Evolutionary conservation across 2,329 filamentous ascomycete species (phyloP).

Genomic region (Pestalotiopsis sp.): DNA sequence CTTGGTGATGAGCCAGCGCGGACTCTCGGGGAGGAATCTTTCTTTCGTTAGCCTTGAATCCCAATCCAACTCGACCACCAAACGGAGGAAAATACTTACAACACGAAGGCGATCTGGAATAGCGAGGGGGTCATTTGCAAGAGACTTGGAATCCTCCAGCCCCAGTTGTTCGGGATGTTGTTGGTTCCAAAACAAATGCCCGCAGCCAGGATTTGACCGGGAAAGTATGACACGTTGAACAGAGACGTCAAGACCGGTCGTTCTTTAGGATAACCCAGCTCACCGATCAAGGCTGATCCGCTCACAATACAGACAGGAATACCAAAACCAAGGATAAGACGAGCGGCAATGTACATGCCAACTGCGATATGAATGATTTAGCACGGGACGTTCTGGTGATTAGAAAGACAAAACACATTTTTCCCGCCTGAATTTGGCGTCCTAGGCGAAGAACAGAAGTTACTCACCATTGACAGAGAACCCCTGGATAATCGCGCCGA

Average conservation of each 20-base stretch:
- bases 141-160: slow-evolving; percentile 48
- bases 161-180: slow-evolving; percentile 39
- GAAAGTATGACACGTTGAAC: slow-evolving; percentile 62
- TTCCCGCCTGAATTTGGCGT: background rate
- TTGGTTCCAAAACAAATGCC: slow-evolving; percentile 54
- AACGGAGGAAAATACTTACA: slow-evolving; percentile 28
- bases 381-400: background rate
- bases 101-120: slow-evolving; percentile 41
- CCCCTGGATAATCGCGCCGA: slow-evolving; percentile 58
- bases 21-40: slow-evolving; percentile 34
- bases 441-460: too few relatives aligned
- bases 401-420: too few relatives aligned
- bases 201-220: slow-evolving; percentile 53
- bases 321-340: slow-evolving; percentile 63
- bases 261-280: slow-evolving; percentile 63
- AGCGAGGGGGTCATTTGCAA: slow-evolving; percentile 49
- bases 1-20: slow-evolving; percentile 32
- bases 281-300: slow-evolving; percentile 61
- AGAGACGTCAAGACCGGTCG: slow-evolving; percentile 61
- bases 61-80: background rate
- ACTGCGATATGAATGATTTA: slow-evolving; percentile 21
- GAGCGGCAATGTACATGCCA: slow-evolving; percentile 61
- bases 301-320: slow-evolving; percentile 63
- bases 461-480: slow-evolving; percentile 34
- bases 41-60: too few relatives aligned